Evolutionary conservation across 106 monocot species (phyloP).

Genomic region (Dendrobium officinale): DNA sequence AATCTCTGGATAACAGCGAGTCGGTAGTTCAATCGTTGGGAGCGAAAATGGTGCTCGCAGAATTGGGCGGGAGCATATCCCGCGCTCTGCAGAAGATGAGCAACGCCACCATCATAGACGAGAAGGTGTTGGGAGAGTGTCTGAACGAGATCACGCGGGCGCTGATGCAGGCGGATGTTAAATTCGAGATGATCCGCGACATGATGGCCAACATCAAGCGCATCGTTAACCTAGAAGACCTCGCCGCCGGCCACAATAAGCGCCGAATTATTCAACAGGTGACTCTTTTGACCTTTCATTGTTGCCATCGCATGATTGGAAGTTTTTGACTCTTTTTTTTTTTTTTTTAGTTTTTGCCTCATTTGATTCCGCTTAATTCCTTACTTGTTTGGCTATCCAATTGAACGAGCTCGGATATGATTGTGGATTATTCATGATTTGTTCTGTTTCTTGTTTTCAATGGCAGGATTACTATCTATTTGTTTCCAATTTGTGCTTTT

Average conservation of each 20-base stretch:
- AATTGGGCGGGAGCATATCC: slow-evolving; percentile 96
- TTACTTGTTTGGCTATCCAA: background rate
- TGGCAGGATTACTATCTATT: background rate
- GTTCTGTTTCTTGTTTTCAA: background rate
- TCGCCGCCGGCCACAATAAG: slow-evolving; percentile 97
- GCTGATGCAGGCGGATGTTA: slow-evolving; percentile 78
- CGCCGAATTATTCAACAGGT: slow-evolving; percentile 97
- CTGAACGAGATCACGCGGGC: slow-evolving; percentile 97
- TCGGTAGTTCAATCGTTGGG: background rate
- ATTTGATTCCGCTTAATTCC: background rate
- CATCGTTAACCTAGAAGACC: slow-evolving; percentile 90
- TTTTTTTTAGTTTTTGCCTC: background rate
- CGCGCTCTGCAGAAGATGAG: slow-evolving; percentile 99
- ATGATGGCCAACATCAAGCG: slow-evolving; percentile 99
- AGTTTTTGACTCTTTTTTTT: background rate
- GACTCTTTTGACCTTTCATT: background rate
- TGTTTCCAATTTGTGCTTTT: background rate
- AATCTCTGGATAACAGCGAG: background rate
- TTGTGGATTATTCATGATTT: background rate
- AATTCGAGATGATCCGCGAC: slow-evolving; percentile 92
- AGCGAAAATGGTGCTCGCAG: slow-evolving; percentile 78
- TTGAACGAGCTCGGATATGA: background rate
- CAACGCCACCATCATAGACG: slow-evolving; percentile 98
- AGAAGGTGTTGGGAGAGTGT: slow-evolving; percentile 94
- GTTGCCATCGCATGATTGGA: background rate